Evolutionary conservation across 202 grass and related monocot species (phyloP), one percentile per base, ranked within the genome.

Genomic region (Dendrocalamus latiflorus): DNA sequence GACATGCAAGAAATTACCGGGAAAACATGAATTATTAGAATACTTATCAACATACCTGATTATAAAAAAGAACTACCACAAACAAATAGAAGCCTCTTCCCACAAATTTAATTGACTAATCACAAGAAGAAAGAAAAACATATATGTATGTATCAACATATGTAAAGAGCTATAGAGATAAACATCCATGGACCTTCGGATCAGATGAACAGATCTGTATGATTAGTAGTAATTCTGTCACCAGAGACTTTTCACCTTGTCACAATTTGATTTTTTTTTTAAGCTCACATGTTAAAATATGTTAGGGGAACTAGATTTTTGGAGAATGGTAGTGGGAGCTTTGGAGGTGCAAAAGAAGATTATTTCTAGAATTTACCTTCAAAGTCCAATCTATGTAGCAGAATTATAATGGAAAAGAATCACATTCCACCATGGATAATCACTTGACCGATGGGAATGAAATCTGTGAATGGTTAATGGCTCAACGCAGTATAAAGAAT

Each of bases 371-470:
- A 45, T 49, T 9, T 33, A 55, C 41, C n/a, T 51, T 34, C 62
- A 50, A 83, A 45, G 15, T 37, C 16, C 25, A n/a, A 79, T 78
- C 68, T 61, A 74, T 21, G 13, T 68, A 15, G 76, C 76, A 28
- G 4, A 51, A 45, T 38, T 57, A 20, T 58, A 72, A 68, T 81
- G 70, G 70, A 36, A 43, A 66, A 55, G 76, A 80, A 79, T 68
- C 69, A 75, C 70, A 75, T 86, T 86, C 70, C 84, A 86, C 69
- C 49, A 75, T 34, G 14, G 60, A 74, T 56, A 26, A 17, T 44
- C 11, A 53, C 15, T 81, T 75, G 70, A 25, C 17, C 8, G 47
- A 39, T 75, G 70, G 34, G 34, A 54, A 65, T 24, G 43, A 82
- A 43, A 79, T 72, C 9, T 20, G 20, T 36, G 37, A 66, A 15